Conservation (phyloP, 1,284 basidiomycete genomes). For the Trametes polyzona region DNA sequence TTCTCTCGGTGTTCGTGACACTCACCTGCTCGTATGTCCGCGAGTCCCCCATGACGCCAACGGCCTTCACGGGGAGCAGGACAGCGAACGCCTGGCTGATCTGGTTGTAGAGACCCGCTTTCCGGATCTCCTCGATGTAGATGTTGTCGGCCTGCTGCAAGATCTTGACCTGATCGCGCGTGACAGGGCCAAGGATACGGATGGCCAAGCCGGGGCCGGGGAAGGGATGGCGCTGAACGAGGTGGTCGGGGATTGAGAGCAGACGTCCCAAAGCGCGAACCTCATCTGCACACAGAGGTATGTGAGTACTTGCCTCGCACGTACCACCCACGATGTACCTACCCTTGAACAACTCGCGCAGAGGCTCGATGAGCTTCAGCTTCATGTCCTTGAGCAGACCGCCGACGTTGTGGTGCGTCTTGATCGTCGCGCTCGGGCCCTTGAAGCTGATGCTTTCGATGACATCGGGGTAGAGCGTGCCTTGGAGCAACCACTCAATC, state of each 20-base stretch:
- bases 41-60: slow-evolving; percentile 97
- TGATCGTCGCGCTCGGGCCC: slow-evolving; percentile 98
- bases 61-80: slow-evolving; percentile 94
- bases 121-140: slow-evolving; percentile 97
- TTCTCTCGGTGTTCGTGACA: neutral
- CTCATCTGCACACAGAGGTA: slow-evolving; percentile 68
- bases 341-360: slow-evolving; percentile 99
- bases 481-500: slow-evolving; percentile 97
- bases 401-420: slow-evolving; percentile 99
- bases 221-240: slow-evolving; percentile 99
- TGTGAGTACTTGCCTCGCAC: neutral
- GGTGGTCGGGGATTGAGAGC: slow-evolving; percentile 88
- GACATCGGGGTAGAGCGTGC: slow-evolving; percentile 99
- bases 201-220: slow-evolving; percentile 99
- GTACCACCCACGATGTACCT: slow-evolving; percentile 15
- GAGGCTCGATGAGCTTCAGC: slow-evolving; percentile 97
- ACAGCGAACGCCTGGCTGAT: slow-evolving; percentile 99
- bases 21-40: slow-evolving; percentile 95
- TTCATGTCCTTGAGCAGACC: slow-evolving; percentile 98
- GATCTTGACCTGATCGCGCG: slow-evolving; percentile 89
- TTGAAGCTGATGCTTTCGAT: slow-evolving; percentile 99
- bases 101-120: slow-evolving; percentile 89
- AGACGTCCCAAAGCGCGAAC: slow-evolving; percentile 93
- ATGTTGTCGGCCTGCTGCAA: slow-evolving; percentile 96
- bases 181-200: slow-evolving; percentile 95